Percentiles rank a stretch among this genome's conserved stretches.
Conservation (phyloP, 2,329 filamentous ascomycete genomes). For the Albifimbria verrucaria region DNA sequence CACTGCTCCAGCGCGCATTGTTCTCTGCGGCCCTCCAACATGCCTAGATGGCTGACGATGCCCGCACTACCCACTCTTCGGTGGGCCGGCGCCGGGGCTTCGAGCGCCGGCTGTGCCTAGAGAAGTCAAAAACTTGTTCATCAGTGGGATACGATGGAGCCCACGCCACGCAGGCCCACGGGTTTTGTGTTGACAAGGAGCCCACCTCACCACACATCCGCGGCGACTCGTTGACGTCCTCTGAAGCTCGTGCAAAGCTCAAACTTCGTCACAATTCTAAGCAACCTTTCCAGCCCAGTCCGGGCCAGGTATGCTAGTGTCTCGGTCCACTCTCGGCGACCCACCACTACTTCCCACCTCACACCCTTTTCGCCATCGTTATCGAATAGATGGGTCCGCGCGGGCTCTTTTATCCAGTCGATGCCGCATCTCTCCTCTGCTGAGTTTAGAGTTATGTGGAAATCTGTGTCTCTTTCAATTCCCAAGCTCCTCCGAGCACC, state of each 20-base stretch:
- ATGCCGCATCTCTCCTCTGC: background rate
- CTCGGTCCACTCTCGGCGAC: conserved; percentile 27
- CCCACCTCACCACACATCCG: background rate
- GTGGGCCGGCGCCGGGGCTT: background rate
- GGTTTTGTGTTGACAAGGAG: background rate
- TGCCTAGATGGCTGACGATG: background rate
- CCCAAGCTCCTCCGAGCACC: conserved; percentile 4
- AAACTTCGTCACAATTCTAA: background rate
- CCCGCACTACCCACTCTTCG: background rate
- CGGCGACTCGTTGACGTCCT: background rate
- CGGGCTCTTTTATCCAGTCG: background rate
- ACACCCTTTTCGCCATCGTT: conserved; percentile 2
- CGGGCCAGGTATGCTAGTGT: conserved; percentile 13
- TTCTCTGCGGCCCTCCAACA: background rate
- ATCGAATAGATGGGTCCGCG: background rate
- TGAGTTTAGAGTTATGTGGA: conserved; percentile 2
- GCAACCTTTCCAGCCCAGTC: conserved; percentile 1
- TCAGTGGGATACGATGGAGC: background rate
- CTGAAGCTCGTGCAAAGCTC: background rate
- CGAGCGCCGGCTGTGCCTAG: background rate
- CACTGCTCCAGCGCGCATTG: background rate
- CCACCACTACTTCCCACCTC: conserved; percentile 23
- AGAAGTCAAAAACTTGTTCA: background rate
- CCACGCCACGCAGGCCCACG: background rate
- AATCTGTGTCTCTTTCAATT: conserved; percentile 5